Evolutionary conservation across 2,329 filamentous ascomycete species (phyloP).

Genomic region (Claviceps paspali): DNA sequence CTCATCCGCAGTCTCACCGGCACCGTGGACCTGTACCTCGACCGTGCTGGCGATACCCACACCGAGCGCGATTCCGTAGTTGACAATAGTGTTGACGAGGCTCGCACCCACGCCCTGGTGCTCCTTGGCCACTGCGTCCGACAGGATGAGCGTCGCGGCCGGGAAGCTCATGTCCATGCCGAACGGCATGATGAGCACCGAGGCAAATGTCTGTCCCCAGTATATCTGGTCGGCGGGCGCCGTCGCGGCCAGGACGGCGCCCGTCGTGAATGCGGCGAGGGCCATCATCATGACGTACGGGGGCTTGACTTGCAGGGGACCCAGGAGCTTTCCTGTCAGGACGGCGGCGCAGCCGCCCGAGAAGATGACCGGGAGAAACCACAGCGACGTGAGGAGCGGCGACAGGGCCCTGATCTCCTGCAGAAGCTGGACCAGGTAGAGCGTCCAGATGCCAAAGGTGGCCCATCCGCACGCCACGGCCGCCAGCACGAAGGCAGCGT

Average conservation of each 20-base stretch:
- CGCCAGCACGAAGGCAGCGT: conserved; percentile 39
- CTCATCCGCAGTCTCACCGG: conserved; percentile 7
- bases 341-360: conserved; percentile 30
- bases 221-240: conserved; percentile 42
- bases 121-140: conserved; percentile 30
- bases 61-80: conserved; percentile 52
- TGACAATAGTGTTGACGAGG: conserved; percentile 49
- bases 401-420: conserved; percentile 25
- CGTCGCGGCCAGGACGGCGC: conserved; percentile 27
- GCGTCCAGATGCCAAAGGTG: conserved; percentile 38
- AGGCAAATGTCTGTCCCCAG: conserved; percentile 48
- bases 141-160: conserved; percentile 43
- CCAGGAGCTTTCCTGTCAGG: conserved; percentile 26
- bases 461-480: conserved; percentile 39
- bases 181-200: conserved; percentile 40
- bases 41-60: conserved; percentile 52
- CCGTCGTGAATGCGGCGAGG: conserved; percentile 27
- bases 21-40: conserved; percentile 26
- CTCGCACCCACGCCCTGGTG: conserved; percentile 34
- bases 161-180: conserved; percentile 56
- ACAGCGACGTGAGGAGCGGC: conserved; percentile 28
- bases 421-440: conserved; percentile 35
- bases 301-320: conserved; percentile 20
- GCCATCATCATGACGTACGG: conserved; percentile 28
- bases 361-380: conserved; percentile 28